These are phyloP conservation scores for Beauveria scarabaeidicola DNA, from an alignment of 2,329 filamentous ascomycete species.

Conservation along the genomic window DNA sequence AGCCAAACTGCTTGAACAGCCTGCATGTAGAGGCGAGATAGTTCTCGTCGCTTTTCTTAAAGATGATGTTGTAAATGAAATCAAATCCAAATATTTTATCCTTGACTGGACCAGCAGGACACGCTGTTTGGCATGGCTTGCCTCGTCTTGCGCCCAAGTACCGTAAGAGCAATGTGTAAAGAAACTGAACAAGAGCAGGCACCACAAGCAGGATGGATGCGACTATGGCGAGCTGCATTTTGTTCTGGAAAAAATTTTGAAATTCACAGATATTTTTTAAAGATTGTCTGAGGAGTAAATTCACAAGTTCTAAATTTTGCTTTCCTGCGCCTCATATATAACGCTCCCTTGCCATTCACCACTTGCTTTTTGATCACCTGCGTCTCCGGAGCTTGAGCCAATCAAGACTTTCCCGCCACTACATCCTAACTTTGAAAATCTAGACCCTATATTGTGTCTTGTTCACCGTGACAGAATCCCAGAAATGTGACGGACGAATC, in stretches of 20 bases:
- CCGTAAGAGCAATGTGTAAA: slow-evolving; percentile 15
- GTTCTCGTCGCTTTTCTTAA: slow-evolving; percentile 17
- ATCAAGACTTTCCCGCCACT: background rate
- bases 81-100: slow-evolving; percentile 28
- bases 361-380: background rate
- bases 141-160: background rate
- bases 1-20: slow-evolving; percentile 21
- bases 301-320: background rate
- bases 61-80: slow-evolving; percentile 24
- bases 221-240: background rate
- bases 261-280: background rate
- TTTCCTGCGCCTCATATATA: background rate
- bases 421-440: background rate
- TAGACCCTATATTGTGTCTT: background rate
- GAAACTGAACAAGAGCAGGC: slow-evolving; percentile 13
- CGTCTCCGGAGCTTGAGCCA: background rate
- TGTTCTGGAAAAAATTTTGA: background rate
- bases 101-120: slow-evolving; percentile 18
- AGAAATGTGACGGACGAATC: slow-evolving; percentile 10
- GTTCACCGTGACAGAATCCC: slow-evolving; percentile 8
- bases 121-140: slow-evolving; percentile 18
- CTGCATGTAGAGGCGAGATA: slow-evolving; percentile 22
- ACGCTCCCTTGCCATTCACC: background rate
- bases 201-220: background rate
- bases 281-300: no score